A percentile compares a stretch with the other conserved stretches of the same genome.
phyloP scores from a whole-genome alignment of 1,139 yeast genomes.

The Hyphopichia pseudoburtonii region DNA sequence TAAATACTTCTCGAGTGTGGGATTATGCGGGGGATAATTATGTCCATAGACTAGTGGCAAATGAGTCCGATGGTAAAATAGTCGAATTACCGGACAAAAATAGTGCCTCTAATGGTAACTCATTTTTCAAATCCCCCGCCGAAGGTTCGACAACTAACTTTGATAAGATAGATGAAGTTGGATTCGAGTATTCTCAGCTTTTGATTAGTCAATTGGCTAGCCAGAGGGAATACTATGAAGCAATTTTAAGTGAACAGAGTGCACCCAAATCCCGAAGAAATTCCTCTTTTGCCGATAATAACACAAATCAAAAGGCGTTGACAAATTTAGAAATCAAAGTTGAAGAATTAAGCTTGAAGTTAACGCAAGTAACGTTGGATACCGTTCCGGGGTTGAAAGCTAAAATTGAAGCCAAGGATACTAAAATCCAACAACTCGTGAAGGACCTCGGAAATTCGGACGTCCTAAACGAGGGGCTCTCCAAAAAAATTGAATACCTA shows the following conservation, averaged over 20 bases:
- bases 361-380: slow-evolving; percentile 23
- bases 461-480: slow-evolving; percentile 54
- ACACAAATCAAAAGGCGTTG: slow-evolving; percentile 16
- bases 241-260: slow-evolving; percentile 47
- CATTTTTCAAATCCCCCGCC: not conserved
- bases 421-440: slow-evolving; percentile 28
- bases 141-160: slow-evolving; percentile 10
- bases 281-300: slow-evolving; percentile 11
- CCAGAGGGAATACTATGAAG: slow-evolving; percentile 85
- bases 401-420: slow-evolving; percentile 31
- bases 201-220: slow-evolving; percentile 80
- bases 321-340: slow-evolving; percentile 36
- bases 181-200: slow-evolving; percentile 77
- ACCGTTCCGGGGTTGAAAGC: slow-evolving; percentile 34
- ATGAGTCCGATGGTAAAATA: slow-evolving; percentile 81
- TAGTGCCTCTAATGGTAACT: slow-evolving; percentile 25
- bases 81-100: slow-evolving; percentile 62
- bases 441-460: slow-evolving; percentile 34
- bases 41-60: slow-evolving; percentile 83
- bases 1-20: slow-evolving; percentile 86
- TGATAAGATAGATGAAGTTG: slow-evolving; percentile 53
- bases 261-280: slow-evolving; percentile 16
- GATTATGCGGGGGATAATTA: slow-evolving; percentile 91
- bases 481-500: slow-evolving; percentile 55
- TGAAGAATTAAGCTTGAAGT: slow-evolving; percentile 25